Evolutionary conservation across 2,329 filamentous ascomycete genomes (phyloP), one percentile per base, ranked within the genome.

Genomic region (Aureobasidium sp.): DNA sequence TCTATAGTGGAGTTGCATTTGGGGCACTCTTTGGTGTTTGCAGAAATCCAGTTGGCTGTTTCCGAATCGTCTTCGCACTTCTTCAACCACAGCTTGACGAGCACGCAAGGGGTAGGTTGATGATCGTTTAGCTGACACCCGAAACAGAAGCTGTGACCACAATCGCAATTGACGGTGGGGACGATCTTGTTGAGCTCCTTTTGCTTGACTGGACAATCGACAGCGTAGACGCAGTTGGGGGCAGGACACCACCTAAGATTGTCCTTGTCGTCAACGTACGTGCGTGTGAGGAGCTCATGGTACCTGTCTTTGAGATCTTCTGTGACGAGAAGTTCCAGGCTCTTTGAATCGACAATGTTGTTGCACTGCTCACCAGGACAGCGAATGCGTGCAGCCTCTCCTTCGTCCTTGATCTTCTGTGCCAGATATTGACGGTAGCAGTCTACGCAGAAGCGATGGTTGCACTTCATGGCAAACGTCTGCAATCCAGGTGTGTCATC

Each of bases 1-100:
- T 99, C 94, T 46, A 99, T 99, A 0, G 94, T 99, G 2, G 93
- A 97, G 67, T 90, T 85, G 74, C 94, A 99, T 72, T 89, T 94
- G 0, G 94, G 93, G 65, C 94, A 99, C 73, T 99, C 94, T 72
- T 99, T 99, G 2, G 94, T 99, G 73, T 99, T 96, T 49, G 94
- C 94, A 0, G 93, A 96, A 64, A 99, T 99, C 94, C 94, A 99
- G 73, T 99, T 99, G 4, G 94, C 93, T 0, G 94, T 99, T 74
- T 99, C 94, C 0, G 90, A 96, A 70, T 99, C 94, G 71, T 99
- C 94, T 61, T 94, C 94, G 71, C 94, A 99, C 73, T 99, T 99
- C 79, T 96, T 95, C 13, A 99, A 75, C 94, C 94, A 99, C 71
- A 84, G 87, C 80, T 94, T 96, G 55, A 97, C 93, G 55, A 99